These are phyloP conservation scores for Colletotrichum australisinense DNA, from an alignment of 2,329 filamentous ascomycete species.

Conservation along the genomic window DNA sequence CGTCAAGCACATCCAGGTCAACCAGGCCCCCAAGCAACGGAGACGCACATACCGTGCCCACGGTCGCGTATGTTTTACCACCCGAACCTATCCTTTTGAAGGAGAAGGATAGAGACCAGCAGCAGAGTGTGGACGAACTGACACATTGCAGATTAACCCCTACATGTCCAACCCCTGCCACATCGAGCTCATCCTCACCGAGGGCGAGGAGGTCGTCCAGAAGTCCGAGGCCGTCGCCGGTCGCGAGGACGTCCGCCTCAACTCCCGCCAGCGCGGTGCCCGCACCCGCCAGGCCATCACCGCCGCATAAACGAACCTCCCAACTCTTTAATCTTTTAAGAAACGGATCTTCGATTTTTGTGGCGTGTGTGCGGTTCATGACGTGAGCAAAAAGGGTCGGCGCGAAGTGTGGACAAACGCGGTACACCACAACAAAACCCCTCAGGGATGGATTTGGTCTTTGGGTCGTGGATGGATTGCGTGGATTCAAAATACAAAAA, in stretches of 20 bases:
- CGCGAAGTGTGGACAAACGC: slow-evolving; percentile 20
- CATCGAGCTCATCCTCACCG: slow-evolving; percentile 99
- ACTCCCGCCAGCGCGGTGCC: slow-evolving; percentile 90
- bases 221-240: slow-evolving; percentile 80
- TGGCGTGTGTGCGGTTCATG: slow-evolving; percentile 7
- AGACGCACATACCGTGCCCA: slow-evolving; percentile 99
- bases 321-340: background rate
- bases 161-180: slow-evolving; percentile 99
- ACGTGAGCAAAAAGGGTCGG: slow-evolving; percentile 17
- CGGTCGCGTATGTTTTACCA: slow-evolving; percentile 86
- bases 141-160: slow-evolving; percentile 88
- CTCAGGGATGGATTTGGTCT: slow-evolving; percentile 35
- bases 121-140: slow-evolving; percentile 36
- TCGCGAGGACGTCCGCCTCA: slow-evolving; percentile 77
- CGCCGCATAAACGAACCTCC: slow-evolving; percentile 62
- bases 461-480: slow-evolving; percentile 31
- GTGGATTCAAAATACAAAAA: slow-evolving; percentile 24
- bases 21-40: slow-evolving; percentile 99
- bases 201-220: slow-evolving; percentile 94
- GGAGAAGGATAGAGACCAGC: background rate
- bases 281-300: slow-evolving; percentile 74
- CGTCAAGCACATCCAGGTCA: slow-evolving; percentile 99
- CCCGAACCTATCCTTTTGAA: background rate
- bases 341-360: slow-evolving; percentile 10
- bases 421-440: slow-evolving; percentile 1